A percentile compares a stretch with the other conserved stretches of the same genome.
Conservation (phyloP, 371 early-diverging fungal genomes). For the Apophysomyces elegans region DNA sequence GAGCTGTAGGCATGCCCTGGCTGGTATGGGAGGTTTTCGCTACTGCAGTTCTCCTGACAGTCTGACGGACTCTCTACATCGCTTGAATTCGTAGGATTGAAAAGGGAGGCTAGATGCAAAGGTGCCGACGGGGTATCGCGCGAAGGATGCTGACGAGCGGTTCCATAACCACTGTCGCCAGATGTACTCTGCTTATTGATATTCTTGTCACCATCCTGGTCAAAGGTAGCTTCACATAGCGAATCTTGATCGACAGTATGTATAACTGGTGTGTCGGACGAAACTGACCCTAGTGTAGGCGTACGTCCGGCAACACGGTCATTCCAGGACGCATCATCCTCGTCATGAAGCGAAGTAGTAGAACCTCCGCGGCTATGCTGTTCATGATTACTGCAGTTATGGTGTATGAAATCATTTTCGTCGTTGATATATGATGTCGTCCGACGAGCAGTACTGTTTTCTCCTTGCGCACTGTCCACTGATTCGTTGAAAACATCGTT, state of each 20-base stretch:
- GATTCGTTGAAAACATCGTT: slow-evolving; percentile 3
- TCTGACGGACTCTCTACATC: slow-evolving; percentile 1
- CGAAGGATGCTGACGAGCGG: slow-evolving; percentile 8
- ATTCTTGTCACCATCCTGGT: slow-evolving; percentile 1
- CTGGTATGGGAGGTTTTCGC: slow-evolving; percentile 1
- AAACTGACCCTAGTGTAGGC: background rate
- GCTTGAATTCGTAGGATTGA: slow-evolving; percentile 17
- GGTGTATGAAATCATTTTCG: background rate
- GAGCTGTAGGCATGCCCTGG: slow-evolving; percentile 5
- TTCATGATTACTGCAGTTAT: background rate
- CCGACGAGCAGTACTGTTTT: background rate
- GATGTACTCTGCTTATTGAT: slow-evolving; percentile 14
- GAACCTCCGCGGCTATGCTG: background rate
- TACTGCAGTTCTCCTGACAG: slow-evolving; percentile 7
- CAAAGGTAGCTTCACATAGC: background rate
- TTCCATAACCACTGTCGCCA: slow-evolving; percentile 26
- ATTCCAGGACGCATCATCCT: slow-evolving; percentile 8
- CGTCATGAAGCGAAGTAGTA: background rate
- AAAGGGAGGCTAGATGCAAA: slow-evolving; percentile 26
- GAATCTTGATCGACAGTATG: background rate
- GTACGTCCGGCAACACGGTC: slow-evolving; percentile 1
- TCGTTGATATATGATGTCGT: background rate
- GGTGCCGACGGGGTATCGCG: slow-evolving; percentile 16
- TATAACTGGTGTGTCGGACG: background rate
- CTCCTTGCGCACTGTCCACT: slow-evolving; percentile 9